Conservation (phyloP, 1,139 yeast genomes). For the Arxiozyma bovina region DNA sequence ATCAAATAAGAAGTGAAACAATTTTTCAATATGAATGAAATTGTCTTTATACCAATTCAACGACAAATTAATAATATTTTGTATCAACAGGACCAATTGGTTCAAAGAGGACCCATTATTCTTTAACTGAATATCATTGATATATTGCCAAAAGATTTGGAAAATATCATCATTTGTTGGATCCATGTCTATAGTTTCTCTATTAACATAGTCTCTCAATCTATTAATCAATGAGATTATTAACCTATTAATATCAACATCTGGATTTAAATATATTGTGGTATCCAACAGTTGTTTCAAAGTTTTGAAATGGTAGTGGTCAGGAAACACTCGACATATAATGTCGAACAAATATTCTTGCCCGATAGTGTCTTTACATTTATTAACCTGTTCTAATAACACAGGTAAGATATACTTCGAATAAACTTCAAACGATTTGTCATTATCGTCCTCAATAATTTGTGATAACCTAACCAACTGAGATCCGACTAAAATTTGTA, state of each 20-base stretch:
- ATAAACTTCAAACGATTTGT: slow-evolving; percentile 40
- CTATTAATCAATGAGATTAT: slow-evolving; percentile 66
- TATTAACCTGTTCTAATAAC: slow-evolving; percentile 81
- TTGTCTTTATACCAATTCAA: slow-evolving; percentile 60
- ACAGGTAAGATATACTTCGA: slow-evolving; percentile 61
- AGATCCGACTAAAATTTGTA: slow-evolving; percentile 86
- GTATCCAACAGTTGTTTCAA: slow-evolving; percentile 57
- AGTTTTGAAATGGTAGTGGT: slow-evolving; percentile 76
- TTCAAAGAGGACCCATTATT: slow-evolving; percentile 58
- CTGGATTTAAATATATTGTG: slow-evolving; percentile 60
- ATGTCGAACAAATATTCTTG: slow-evolving; percentile 88
- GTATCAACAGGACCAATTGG: slow-evolving; percentile 58
- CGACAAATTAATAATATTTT: slow-evolving; percentile 55
- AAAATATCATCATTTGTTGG: slow-evolving; percentile 35
- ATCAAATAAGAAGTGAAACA: slow-evolving; percentile 47
- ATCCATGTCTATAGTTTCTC: slow-evolving; percentile 28
- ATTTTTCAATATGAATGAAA: slow-evolving; percentile 49
- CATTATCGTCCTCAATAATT: slow-evolving; percentile 52
- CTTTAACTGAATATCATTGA: slow-evolving; percentile 43
- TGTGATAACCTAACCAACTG: slow-evolving; percentile 85
- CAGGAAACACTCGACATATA: slow-evolving; percentile 88
- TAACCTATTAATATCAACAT: slow-evolving; percentile 57
- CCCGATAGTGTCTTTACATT: slow-evolving; percentile 85
- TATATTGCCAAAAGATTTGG: slow-evolving; percentile 57
- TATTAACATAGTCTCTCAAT: slow-evolving; percentile 49